Evolutionary conservation across 768 basidiomycete genomes (phyloP), one percentile per base, ranked within the genome.

Genomic region (Naganishia kalamii): DNA sequence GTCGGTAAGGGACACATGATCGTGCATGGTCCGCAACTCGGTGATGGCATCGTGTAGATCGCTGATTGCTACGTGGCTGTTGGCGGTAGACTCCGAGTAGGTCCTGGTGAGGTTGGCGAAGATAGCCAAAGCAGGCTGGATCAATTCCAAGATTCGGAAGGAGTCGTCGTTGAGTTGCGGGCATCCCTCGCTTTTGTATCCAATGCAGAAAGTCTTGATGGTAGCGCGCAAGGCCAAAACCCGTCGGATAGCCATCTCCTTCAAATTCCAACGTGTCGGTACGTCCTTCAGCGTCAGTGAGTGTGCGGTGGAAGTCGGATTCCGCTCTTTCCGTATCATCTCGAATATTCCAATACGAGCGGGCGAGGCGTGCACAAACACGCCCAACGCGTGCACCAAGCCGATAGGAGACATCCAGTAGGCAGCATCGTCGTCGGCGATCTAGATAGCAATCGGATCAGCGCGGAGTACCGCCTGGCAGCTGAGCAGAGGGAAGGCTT

Each of bases 371-470:
- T 52, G 51, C 32, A 32, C 51, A 17, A 33, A 35, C 23, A 52
- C 51, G 19, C 51, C 51, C 51, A 33, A 32, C 51, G 32, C 32
- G 19, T 52, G 51, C 51, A 52, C 51, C 21, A 52, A 30, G 17
- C 30, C 49, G 30, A 50, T 29, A 12, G 49, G 49, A 27, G 49
- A 50, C 11, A n/a, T n/a, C n/a, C n/a, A n/a, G n/a, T n/a, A n/a
- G n/a, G n/a, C n/a, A n/a, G n/a, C n/a, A n/a, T n/a, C n/a, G n/a
- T n/a, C n/a, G n/a, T n/a, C n/a, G n/a, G n/a, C n/a, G n/a, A n/a
- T n/a, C n/a, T n/a, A n/a, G n/a, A n/a, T n/a, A n/a, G n/a, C n/a
- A n/a, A n/a, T n/a, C n/a, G n/a, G n/a, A n/a, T n/a, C n/a, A n/a
- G n/a, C n/a, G n/a, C n/a, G n/a, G n/a, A n/a, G n/a, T n/a, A n/a